Evolutionary conservation across 2,329 filamentous ascomycete species (phyloP).

Genomic region (Cercospora brassicicola): DNA sequence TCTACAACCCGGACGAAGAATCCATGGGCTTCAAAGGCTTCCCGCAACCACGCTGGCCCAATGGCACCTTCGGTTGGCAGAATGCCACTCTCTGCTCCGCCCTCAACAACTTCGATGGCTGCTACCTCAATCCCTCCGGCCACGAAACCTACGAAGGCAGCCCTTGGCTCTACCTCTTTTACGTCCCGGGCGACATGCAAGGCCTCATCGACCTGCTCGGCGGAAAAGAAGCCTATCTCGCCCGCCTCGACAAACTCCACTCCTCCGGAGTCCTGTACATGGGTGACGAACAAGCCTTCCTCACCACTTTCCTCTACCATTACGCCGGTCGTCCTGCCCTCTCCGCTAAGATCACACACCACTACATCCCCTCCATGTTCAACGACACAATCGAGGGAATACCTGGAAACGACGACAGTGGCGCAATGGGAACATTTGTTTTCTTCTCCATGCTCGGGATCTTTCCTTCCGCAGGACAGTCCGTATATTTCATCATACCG

Average conservation of each 20-base stretch:
- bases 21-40: constrained; percentile 29
- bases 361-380: constrained; percentile 62
- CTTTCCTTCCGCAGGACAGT: constrained; percentile 68
- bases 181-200: constrained; percentile 27
- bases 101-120: constrained; percentile 26
- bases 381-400: constrained; percentile 56
- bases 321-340: constrained; percentile 64
- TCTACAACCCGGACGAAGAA: constrained; percentile 23
- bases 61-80: constrained; percentile 25
- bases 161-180: constrained; percentile 29
- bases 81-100: constrained; percentile 26
- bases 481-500: constrained; percentile 49
- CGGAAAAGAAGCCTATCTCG: constrained; percentile 23
- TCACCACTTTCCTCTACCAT: constrained; percentile 61
- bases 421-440: constrained; percentile 71
- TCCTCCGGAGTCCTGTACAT: constrained; percentile 47
- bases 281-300: constrained; percentile 36
- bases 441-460: constrained; percentile 69
- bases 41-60: constrained; percentile 23
- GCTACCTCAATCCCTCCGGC: constrained; percentile 41
- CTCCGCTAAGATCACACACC: constrained; percentile 59
- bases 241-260: constrained; percentile 59
- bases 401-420: constrained; percentile 70
- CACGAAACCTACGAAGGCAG: constrained; percentile 28
- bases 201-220: constrained; percentile 23